A percentile compares a stretch with the other conserved stretches of the same genome.
Conservation (phyloP, 106 monocot genomes). For the Acorus calamus region DNA sequence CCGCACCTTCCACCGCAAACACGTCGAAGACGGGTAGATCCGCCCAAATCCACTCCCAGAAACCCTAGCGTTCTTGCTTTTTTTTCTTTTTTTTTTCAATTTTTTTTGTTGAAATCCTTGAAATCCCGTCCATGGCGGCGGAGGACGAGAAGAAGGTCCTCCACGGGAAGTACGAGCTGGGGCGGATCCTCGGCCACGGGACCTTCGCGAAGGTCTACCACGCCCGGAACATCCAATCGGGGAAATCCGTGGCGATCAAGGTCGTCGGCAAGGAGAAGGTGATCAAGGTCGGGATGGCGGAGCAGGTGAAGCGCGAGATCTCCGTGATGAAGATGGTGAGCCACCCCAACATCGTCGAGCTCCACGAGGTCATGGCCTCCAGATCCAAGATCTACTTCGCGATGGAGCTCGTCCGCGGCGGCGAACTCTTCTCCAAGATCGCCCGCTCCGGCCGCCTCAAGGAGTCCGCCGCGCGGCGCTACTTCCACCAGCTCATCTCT, state of each 20-base stretch:
- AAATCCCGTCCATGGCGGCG: not conserved
- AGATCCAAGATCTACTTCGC: conserved; percentile 53
- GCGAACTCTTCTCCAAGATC: conserved; percentile 46
- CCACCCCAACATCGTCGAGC: conserved; percentile 68
- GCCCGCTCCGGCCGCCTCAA: conserved; percentile 38
- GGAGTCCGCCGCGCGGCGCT: conserved; percentile 47
- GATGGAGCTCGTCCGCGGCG: conserved; percentile 63
- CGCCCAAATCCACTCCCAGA: not conserved
- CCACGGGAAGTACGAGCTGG: conserved; percentile 70
- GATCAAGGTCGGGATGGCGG: conserved; percentile 43
- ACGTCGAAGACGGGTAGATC: conserved; percentile 56
- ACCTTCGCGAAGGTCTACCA: conserved; percentile 50
- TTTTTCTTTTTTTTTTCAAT: not conserved
- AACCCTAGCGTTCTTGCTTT: not conserved
- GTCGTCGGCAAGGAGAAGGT: conserved; percentile 58
- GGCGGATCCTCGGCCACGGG: conserved; percentile 56
- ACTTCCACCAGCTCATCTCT: conserved; percentile 81
- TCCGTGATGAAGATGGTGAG: conserved; percentile 60
- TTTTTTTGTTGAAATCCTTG: not conserved
- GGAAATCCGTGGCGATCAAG: conserved; percentile 43
- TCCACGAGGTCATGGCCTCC: conserved; percentile 64
- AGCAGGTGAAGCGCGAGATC: conserved; percentile 70
- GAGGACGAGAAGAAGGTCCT: conserved; percentile 16
- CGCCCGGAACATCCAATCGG: conserved; percentile 29
- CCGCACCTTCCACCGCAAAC: conserved; percentile 54